A percentile compares a stretch with the other conserved stretches of the same genome.
These are phyloP conservation scores for Colletotrichum somersetense DNA, from an alignment of 2,329 filamentous ascomycete species.

Conservation along the genomic window DNA sequence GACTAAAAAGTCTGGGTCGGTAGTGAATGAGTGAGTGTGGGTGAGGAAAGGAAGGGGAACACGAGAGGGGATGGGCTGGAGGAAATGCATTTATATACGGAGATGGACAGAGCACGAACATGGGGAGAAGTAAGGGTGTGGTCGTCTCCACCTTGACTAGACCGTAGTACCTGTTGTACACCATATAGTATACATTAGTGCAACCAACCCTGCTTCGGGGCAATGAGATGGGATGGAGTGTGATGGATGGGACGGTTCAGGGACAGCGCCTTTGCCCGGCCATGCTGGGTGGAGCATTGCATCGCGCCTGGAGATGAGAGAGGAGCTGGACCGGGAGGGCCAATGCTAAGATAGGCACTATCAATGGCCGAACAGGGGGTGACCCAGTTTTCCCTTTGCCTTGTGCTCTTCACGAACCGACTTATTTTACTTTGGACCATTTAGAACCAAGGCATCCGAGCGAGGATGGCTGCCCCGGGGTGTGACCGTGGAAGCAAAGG, in stretches of 20 bases:
- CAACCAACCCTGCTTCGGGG: conserved; percentile 24
- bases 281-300: conserved; percentile 35
- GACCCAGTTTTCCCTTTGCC: conserved; percentile 35
- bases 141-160: conserved; percentile 20
- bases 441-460: conserved; percentile 33
- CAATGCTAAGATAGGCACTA: conserved; percentile 32
- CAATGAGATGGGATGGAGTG: conserved; percentile 30
- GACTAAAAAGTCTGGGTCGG: conserved; percentile 67
- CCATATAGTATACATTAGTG: background rate
- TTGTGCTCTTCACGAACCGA: conserved; percentile 35
- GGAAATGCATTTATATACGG: conserved; percentile 64
- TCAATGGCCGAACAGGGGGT: conserved; percentile 29
- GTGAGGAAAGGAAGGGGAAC: conserved; percentile 58
- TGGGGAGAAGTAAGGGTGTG: conserved; percentile 24
- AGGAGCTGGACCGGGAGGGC: conserved; percentile 37
- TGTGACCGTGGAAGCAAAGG: conserved; percentile 31
- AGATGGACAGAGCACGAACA: conserved; percentile 41
- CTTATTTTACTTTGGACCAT: conserved; percentile 44
- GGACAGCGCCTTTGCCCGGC: conserved; percentile 32
- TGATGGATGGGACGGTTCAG: conserved; percentile 42
- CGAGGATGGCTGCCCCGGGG: conserved; percentile 34
- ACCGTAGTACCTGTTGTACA: too few species aligned
- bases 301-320: conserved; percentile 41
- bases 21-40: conserved; percentile 60
- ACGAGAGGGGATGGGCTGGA: conserved; percentile 52